These are phyloP conservation scores for Penicillium pancosmium DNA, from an alignment of 495 filamentous ascomycete species.

Conservation along the genomic window DNA sequence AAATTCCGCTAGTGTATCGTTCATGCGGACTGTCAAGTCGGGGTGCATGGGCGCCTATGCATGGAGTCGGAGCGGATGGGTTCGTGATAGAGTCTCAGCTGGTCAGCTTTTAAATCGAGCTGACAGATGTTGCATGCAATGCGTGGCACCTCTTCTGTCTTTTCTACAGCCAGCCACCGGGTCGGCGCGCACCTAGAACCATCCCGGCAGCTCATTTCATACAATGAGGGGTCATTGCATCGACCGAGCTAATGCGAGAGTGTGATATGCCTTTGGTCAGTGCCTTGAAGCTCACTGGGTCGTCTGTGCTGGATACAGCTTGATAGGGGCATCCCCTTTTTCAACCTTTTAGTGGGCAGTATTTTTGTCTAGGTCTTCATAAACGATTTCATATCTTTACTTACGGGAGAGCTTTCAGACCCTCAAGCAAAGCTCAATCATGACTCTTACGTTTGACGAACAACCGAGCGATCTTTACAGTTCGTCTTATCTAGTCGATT, in stretches of 20 bases:
- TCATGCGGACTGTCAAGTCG: neutral
- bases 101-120: neutral
- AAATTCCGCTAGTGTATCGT: neutral
- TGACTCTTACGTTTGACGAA: neutral
- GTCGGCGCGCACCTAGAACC: neutral
- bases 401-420: neutral
- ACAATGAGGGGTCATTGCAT: too few relatives aligned
- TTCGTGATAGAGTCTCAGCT: neutral
- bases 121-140: neutral
- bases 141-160: neutral
- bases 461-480: constrained; percentile 7
- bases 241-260: too few relatives aligned
- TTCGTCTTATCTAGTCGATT: constrained; percentile 10
- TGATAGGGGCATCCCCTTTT: too few relatives aligned
- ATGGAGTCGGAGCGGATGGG: neutral
- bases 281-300: too few relatives aligned
- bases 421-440: neutral
- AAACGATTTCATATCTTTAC: neutral
- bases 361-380: too few relatives aligned
- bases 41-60: neutral
- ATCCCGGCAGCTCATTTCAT: neutral
- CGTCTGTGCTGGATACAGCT: too few relatives aligned
- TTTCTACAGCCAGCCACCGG: neutral
- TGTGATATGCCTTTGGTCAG: too few relatives aligned
- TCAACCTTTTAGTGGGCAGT: too few relatives aligned